These are phyloP conservation scores for Penicillium paradoxum DNA, from an alignment of 495 filamentous ascomycete genomes.

Conservation along the genomic window DNA sequence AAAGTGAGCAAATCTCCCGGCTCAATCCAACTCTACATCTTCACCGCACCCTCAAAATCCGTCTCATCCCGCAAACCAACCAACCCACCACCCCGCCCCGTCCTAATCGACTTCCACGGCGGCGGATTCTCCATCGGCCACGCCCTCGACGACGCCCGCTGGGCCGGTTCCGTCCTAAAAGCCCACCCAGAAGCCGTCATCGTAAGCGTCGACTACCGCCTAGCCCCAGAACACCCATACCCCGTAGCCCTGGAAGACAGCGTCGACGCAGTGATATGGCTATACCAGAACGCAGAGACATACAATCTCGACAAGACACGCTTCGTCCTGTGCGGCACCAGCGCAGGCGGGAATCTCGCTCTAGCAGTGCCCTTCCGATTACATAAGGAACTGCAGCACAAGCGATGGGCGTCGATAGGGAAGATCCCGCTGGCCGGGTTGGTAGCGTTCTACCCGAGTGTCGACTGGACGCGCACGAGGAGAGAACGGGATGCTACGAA, in stretches of 20 bases:
- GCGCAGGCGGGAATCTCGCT: conserved; percentile 69
- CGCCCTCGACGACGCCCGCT: conserved; percentile 22
- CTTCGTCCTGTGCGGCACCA: conserved; percentile 66
- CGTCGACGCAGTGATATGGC: conserved; percentile 49
- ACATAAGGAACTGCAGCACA: conserved; percentile 20
- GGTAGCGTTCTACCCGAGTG: conserved; percentile 67
- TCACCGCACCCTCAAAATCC: conserved; percentile 9
- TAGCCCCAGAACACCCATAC: conserved; percentile 36
- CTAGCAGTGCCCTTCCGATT: conserved; percentile 65
- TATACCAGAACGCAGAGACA: conserved; percentile 47
- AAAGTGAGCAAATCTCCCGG: conserved; percentile 14
- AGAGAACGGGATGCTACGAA: conserved; percentile 33
- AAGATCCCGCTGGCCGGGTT: conserved; percentile 33
- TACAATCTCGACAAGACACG: conserved; percentile 44
- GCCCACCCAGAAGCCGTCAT: conserved; percentile 10
- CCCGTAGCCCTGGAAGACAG: conserved; percentile 59
- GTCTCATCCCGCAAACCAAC: not conserved
- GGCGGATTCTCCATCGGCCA: conserved; percentile 39
- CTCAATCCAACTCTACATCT: conserved; percentile 19
- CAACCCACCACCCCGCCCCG: not conserved
- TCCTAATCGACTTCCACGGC: conserved; percentile 27
- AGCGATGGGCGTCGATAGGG: not conserved
- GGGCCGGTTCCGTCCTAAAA: conserved; percentile 9
- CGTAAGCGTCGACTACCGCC: conserved; percentile 30
- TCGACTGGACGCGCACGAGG: conserved; percentile 66